Evolutionary conservation across 768 basidiomycete species (phyloP), one percentile per base, ranked within the genome.

Genomic region (Boletus eberwhitei): DNA sequence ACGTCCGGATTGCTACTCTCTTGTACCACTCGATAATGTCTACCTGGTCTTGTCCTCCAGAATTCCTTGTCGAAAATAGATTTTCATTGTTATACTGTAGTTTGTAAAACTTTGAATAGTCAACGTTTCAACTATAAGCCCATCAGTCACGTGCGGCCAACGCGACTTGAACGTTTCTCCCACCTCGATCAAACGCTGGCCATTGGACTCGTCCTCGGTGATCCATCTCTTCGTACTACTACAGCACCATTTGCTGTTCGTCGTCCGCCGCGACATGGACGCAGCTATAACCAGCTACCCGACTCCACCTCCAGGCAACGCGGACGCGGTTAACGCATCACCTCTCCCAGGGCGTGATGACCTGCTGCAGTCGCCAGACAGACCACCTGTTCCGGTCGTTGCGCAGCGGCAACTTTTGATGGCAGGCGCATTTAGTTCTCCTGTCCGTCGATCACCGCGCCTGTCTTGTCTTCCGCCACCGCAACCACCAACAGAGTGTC

Each of bases 341-440:
- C 64, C 73, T 24, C 75, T 79, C 14, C 73, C 73, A 60, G 68
- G 79, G 26, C 76, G 79, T 64, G 79, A 81, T 66, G 81, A 79
- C 11, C 77, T 80, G 32, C 61, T 79, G 19, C 77, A 71, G 54
- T 80, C 84, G 7, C 81, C 81, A 35, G 81, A 82, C 68, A 79
- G 79, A 59, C 73, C 71, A 52, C 75, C 77, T 56, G 62, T 71
- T 22, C 65, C 75, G 8, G 61, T 72, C 44, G 58, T 67, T 24
- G 62, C 69, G 57, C 68, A 65, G 58, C 59, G 66, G n/a, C 59
- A 55, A 53, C 66, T 62, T 40, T 66, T 62, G 64, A 56, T 65
- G 66, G 42, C 65, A 57, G 52, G 53, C 57, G 42, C 60, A 52
- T 40, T 60, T 62, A 54, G 57, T 64, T 69, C 72, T 21, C 71